Percentiles rank a stretch among this genome's conserved stretches.
phyloP scores from a whole-genome alignment of 768 basidiomycete genomes.

The Kwoniella shandongensis region DNA sequence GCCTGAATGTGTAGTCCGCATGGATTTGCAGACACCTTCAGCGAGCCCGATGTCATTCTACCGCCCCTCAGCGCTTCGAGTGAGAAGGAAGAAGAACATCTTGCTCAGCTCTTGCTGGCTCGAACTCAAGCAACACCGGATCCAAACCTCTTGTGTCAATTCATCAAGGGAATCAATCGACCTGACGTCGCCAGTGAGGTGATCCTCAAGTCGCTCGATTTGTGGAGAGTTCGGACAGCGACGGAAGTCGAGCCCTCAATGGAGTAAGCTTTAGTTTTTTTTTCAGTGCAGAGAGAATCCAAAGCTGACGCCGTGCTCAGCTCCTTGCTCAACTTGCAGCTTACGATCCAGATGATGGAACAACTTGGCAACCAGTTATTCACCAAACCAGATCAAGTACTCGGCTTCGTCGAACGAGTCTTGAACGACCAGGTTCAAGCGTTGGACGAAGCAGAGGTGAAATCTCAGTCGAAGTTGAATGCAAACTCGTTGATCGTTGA shows the following conservation, averaged over 20 bases:
- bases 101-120: conserved; percentile 59
- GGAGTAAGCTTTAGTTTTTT: conserved; percentile 57
- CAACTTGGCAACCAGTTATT: conserved; percentile 65
- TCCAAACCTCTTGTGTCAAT: conserved; percentile 64
- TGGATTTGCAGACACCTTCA: background rate
- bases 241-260: conserved; percentile 23
- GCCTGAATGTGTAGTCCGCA: background rate
- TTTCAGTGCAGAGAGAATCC: too few relatives aligned
- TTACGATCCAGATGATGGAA: conserved; percentile 78
- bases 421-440: conserved; percentile 52
- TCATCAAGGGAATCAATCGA: conserved; percentile 65
- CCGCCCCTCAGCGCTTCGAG: conserved; percentile 57
- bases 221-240: conserved; percentile 61
- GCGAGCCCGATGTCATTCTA: background rate
- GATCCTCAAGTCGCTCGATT: conserved; percentile 72
- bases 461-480: conserved; percentile 18
- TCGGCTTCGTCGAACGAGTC: conserved; percentile 80
- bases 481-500: conserved; percentile 52
- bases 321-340: conserved; percentile 71
- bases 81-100: conserved; percentile 56
- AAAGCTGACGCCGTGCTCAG: conserved; percentile 43
- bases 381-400: conserved; percentile 66
- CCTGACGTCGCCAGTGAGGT: conserved; percentile 69
- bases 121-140: conserved; percentile 72
- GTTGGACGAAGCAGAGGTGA: conserved; percentile 47